Evolutionary conservation across 208 protist genomes (phyloP), one percentile per base, ranked within the genome.

Genomic region (Herpetomonas muscarum): DNA sequence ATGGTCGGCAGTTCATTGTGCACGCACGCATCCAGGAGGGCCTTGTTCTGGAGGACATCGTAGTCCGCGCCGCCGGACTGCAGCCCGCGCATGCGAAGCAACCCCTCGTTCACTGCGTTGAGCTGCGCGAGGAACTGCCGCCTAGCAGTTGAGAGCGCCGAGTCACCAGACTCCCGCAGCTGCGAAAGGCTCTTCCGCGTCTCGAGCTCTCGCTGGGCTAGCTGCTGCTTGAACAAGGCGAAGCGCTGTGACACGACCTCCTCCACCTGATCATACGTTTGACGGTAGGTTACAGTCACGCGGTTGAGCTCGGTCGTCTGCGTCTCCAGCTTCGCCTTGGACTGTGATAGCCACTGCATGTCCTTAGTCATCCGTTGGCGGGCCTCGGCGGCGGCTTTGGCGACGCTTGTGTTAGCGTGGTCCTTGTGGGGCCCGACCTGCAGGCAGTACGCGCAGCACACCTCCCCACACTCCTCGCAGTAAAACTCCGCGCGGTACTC

Each of bases 391-490:
- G 87, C 82, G 6, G 87, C 87, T 17, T 61, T 55, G 3, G 69
- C 57, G 0, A 77, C 56, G n/a, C 46, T 47, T 12, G 70, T 65
- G 50, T 76, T 85, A n/a, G 54, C 58, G 60, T 93, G 87, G 26
- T 78, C 67, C 30, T 69, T 72, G 56, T 93, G 87, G 6, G 80
- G 79, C 0, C 83, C 87, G 1, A 87, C 75, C 45, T 85, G 81
- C 13, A 93, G 74, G 61, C 87, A 93, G 67, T 93, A 90, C n/a
- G 87, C 87, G 57, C 87, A 93, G 56, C 87, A 93, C 22, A 93
- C 47, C 42, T 83, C 72, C 19, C 74, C 78, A 53, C 87, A 93
- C 30, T 71, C 55, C 4, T 52, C 37, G 46, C 87, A 93, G 69
- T 74, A 93, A 62, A 93, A 93, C 72, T 90, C 83, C 12, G 75